Evolutionary conservation across 352 stramenopile species (phyloP).

Genomic region (Plasmopara muralis): DNA sequence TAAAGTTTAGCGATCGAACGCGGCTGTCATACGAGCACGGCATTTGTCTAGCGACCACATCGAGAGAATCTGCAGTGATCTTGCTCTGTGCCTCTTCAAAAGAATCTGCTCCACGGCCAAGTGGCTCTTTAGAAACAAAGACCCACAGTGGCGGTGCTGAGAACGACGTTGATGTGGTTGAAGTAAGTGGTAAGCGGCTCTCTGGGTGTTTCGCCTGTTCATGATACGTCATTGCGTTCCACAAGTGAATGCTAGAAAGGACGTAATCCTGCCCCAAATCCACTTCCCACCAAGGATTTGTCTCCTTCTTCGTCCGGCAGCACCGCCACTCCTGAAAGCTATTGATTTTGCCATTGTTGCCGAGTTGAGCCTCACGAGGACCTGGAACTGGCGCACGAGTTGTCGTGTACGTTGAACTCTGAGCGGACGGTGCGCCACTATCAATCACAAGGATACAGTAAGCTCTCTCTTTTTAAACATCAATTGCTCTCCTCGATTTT

Average conservation of each 20-base stretch:
- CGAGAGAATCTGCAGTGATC: constrained; percentile 4
- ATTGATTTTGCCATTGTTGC: constrained; percentile 63
- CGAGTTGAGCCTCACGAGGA: constrained; percentile 33
- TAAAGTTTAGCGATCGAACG: constrained; percentile 21
- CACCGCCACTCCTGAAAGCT: constrained; percentile 66
- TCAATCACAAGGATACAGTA: not conserved
- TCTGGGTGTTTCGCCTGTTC: constrained; percentile 42
- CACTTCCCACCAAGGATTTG: constrained; percentile 66
- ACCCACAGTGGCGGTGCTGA: constrained; percentile 43
- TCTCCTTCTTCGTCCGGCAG: constrained; percentile 48
- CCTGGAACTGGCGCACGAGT: constrained; percentile 34
- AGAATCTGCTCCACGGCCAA: constrained; percentile 14
- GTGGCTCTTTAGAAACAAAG: constrained; percentile 46
- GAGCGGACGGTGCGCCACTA: constrained; percentile 15
- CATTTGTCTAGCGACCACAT: constrained; percentile 20
- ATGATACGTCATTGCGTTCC: constrained; percentile 70
- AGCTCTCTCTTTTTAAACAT: not conserved
- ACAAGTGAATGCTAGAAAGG: constrained; percentile 48
- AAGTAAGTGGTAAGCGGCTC: constrained; percentile 36
- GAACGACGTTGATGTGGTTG: constrained; percentile 21
- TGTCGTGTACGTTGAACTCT: constrained; percentile 56
- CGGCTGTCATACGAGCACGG: constrained; percentile 20
- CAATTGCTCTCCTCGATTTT: not conserved
- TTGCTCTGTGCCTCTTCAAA: constrained; percentile 19
- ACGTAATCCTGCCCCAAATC: constrained; percentile 34